These are phyloP conservation scores for Zymoseptoria ardabiliae DNA, from an alignment of 2,329 filamentous ascomycete species.

Conservation along the genomic window DNA sequence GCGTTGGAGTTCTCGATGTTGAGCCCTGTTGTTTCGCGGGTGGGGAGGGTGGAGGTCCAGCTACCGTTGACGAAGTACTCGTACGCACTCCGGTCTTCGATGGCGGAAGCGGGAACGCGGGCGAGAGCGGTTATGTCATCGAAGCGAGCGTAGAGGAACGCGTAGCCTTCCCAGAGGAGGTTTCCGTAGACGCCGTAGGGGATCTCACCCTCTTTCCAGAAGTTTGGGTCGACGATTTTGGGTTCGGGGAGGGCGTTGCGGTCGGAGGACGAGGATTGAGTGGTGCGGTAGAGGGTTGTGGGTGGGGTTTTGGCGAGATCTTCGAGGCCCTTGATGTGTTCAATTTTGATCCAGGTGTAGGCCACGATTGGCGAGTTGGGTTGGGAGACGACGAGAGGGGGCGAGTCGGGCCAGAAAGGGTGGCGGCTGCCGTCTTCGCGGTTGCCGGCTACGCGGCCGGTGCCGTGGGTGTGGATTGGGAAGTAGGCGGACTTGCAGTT, in stretches of 20 bases:
- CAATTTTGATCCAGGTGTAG: conserved; percentile 13
- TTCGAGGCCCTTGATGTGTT: conserved; percentile 10
- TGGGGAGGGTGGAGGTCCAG: conserved; percentile 8
- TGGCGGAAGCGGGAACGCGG: conserved; percentile 5
- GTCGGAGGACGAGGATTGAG: conserved; percentile 3
- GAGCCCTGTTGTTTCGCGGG: conserved; percentile 2
- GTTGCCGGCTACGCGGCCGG: conserved; percentile 3
- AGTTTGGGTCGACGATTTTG: conserved; percentile 9
- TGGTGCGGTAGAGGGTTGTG: conserved; percentile 9
- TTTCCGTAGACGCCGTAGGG: conserved; percentile 10
- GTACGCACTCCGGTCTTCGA: conserved; percentile 10
- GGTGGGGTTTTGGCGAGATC: conserved; percentile 8
- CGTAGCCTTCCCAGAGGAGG: conserved; percentile 7
- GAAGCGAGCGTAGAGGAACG: conserved; percentile 10
- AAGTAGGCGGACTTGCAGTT: conserved; percentile 10
- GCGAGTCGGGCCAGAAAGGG: conserved; percentile 8
- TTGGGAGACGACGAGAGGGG: conserved; percentile 12
- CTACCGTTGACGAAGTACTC: conserved; percentile 11
- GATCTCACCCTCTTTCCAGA: conserved; percentile 13
- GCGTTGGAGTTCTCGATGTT: conserved; percentile 18
- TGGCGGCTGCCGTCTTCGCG: conserved; percentile 9
- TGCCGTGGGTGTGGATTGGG: conserved; percentile 1
- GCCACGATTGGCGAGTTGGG: conserved; percentile 11
- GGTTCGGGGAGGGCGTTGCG: conserved; percentile 10
- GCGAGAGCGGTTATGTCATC: conserved; percentile 11